Evolutionary conservation across 768 basidiomycete genomes (phyloP).

Genomic region (Russula olivacea): DNA sequence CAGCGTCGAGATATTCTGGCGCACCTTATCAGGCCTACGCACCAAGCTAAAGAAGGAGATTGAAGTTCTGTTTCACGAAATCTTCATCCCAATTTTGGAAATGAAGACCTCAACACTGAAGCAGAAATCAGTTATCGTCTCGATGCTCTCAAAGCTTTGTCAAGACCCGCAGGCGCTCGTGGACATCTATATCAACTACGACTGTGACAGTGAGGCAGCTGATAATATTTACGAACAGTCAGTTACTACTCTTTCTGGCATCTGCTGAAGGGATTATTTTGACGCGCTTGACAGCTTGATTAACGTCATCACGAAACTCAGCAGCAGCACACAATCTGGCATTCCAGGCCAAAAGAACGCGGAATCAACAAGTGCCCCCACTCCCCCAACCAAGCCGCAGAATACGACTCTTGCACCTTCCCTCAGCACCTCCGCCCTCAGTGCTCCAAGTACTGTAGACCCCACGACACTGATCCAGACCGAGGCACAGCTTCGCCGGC

Average conservation of each 20-base stretch:
- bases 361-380: constrained; percentile 58
- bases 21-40: constrained; percentile 87
- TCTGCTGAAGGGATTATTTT: background rate
- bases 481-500: constrained; percentile 79
- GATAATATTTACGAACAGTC: constrained; percentile 98
- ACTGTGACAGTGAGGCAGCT: constrained; percentile 89
- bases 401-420: constrained; percentile 50
- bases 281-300: constrained; percentile 52
- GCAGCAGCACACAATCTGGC: constrained; percentile 43
- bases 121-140: constrained; percentile 89
- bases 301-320: constrained; percentile 93
- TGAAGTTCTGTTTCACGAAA: constrained; percentile 96
- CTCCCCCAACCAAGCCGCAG: constrained; percentile 44
- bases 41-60: constrained; percentile 99
- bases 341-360: constrained; percentile 42
- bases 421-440: constrained; percentile 56
- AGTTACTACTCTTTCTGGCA: constrained; percentile 29
- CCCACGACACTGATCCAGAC: constrained; percentile 62
- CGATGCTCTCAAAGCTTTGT: constrained; percentile 80
- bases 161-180: constrained; percentile 97
- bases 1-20: constrained; percentile 98
- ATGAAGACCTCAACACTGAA: constrained; percentile 95
- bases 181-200: constrained; percentile 98
- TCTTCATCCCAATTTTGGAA: constrained; percentile 96
- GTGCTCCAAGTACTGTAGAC: constrained; percentile 62